Evolutionary conservation across 2,329 filamentous ascomycete species (phyloP), one percentile per base, ranked within the genome.

Genomic region (Cladophialophora bantiana): DNA sequence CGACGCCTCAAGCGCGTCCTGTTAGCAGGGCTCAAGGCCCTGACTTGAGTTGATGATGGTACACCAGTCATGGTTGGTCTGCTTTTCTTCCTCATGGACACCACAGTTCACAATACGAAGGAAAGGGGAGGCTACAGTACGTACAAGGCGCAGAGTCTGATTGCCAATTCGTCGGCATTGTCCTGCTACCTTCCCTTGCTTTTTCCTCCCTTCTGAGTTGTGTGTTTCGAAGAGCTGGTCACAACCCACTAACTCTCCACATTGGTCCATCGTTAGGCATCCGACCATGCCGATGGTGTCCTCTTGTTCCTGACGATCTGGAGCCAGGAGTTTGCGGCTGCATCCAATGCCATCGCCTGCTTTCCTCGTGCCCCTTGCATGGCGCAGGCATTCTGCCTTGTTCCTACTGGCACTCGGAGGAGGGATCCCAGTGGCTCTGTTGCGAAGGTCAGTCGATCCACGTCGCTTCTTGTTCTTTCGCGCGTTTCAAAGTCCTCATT

Each of bases 261-360:
- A 66, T 13, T 59, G 48, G 64, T 36, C 50, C 40, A 52, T 58
- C 58, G 20, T 48, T 40, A 53, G 36, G 20, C 18, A 61, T 31
- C 45, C 32, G 26, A 48, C 42, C 42, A 36, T 52, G 38, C 57
- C 38, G 57, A 32, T 60, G 50, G 52, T 48, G 59, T 40, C 20
- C 31, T 38, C 54, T 59, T 50, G 66, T 68, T 58, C 66, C 66
- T 68, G 66, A 54, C 66, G 62, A 68, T 68, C 66, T 32, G 9
- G 48, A 53, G 52, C 48, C 52, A 67, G 45, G 45, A 55, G 54
- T 52, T 56, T 50, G 54, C 42, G 40, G 55, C 31, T 60, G 32
- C 26, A 3, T 50, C 59, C 64, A 59, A 59, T 67, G 42, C 31
- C 32, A 26, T 62, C 34, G 32, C 45, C 26, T 18, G 13, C 26